Base-by-base conservation (phyloP, 768 basidiomycete genomes). In the Russula lepida region DNA sequence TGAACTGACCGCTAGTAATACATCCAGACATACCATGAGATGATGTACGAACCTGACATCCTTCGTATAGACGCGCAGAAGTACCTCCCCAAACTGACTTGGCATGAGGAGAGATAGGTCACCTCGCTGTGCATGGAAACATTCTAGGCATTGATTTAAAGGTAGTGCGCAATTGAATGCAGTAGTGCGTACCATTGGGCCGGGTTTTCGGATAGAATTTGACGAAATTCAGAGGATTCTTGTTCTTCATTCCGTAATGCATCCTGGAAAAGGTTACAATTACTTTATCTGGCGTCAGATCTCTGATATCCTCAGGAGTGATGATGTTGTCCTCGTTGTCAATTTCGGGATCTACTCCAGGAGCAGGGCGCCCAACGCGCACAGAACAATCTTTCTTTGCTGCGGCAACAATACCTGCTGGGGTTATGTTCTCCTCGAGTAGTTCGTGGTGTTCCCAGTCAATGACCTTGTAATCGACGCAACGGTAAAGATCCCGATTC, bases 221-320 rank as follows among this genome's bases (percentile, higher is more conserved):
- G 56, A 90, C 81, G 17, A 72, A 77, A 48, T 85, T 79, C 49
- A 92, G 68, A 1, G 91, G 91, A 66, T 88, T 89, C 63, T 75
- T 71, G 47, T 82, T 81, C 64, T 80, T 76, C 83, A 86, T 88
- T 3, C 90, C 91, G 66, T 88, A 86, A 68, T 92, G 91, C 78
- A 92, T 77, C n/a, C 70, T 66, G 1, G 82, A 71, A 15, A 84
- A 74, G 53, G 84, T 80, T 23, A 92, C 86, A 43, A 86, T 80
- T 32, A 92, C 76, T 56, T 89, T 79, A 6, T 76, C 69, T 0
- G 73, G 71, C 17, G 63, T 69, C 12, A 87, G 73, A 9, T 72
- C 71, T 4, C 67, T 65, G 37, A 77, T 72, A 12, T 71, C 67
- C 6, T 63, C 66, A n/a, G 57, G 54, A 13, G 59, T 56, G 28